phyloP scores from a whole-genome alignment of 805 yeast genomes.

The Priceomyces medius region DNA sequence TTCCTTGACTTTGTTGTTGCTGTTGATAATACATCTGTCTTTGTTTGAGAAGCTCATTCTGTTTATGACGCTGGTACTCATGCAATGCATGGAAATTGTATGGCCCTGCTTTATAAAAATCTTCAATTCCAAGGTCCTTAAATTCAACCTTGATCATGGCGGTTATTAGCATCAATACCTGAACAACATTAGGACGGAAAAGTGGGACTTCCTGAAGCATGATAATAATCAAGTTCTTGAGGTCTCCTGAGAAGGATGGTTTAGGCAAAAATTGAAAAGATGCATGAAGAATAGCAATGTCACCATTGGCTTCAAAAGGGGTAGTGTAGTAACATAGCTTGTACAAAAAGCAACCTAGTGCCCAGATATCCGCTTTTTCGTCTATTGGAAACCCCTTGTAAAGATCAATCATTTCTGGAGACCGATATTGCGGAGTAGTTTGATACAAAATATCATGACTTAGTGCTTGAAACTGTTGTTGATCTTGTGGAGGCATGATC shows the following conservation, averaged over 20 bases:
- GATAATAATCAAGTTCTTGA: constrained; percentile 72
- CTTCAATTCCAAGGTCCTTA: constrained; percentile 31
- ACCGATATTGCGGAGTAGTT: constrained; percentile 93
- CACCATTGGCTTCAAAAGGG: constrained; percentile 89
- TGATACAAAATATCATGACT: constrained; percentile 84
- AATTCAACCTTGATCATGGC: constrained; percentile 45
- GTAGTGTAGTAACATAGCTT: constrained; percentile 90
- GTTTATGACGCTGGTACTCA: constrained; percentile 45
- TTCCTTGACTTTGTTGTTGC: constrained; percentile 16
- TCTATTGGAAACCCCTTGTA: constrained; percentile 81
- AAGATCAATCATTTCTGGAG: constrained; percentile 95
- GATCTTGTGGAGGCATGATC: constrained; percentile 71
- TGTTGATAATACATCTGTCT: constrained; percentile 43
- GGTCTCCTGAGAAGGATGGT: constrained; percentile 68
- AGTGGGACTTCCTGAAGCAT: constrained; percentile 82
- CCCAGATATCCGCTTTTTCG: constrained; percentile 95
- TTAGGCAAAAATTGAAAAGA: constrained; percentile 70
- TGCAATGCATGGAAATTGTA: constrained; percentile 58
- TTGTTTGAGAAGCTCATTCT: constrained; percentile 32
- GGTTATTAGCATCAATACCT: constrained; percentile 65
- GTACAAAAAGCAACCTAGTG: constrained; percentile 86
- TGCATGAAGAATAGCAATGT: constrained; percentile 82
- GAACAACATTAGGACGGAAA: constrained; percentile 83
- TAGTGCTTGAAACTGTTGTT: constrained; percentile 68
- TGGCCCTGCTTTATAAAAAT: constrained; percentile 51